Evolutionary conservation across 805 yeast genomes (phyloP).

Genomic region (Saturnispora quitensis): DNA sequence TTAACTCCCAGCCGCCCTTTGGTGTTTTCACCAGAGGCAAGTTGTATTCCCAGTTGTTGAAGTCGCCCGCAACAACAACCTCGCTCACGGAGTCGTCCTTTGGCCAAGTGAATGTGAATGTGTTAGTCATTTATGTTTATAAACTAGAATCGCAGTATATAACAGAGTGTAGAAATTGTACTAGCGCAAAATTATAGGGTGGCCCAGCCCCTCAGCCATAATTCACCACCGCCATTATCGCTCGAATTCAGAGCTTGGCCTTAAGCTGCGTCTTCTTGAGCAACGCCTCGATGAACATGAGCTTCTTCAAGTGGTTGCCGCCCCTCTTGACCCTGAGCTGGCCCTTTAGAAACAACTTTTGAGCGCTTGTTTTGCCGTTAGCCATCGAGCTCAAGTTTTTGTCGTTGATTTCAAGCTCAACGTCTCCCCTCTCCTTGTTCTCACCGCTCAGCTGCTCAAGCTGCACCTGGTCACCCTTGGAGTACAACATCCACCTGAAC

Average conservation of each 20-base stretch:
- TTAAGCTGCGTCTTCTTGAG: slow-evolving; percentile 34
- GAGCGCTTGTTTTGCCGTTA: slow-evolving; percentile 74
- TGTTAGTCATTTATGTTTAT: not conserved
- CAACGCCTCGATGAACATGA: slow-evolving; percentile 63
- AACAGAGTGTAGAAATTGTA: not conserved
- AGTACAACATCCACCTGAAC: not conserved
- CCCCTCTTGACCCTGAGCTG: slow-evolving; percentile 82
- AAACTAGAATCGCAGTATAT: not conserved
- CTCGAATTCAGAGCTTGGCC: slow-evolving; percentile 29
- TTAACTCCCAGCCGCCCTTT: slow-evolving; percentile 27
- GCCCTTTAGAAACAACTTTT: slow-evolving; percentile 75
- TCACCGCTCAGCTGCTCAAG: not conserved
- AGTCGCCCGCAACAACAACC: slow-evolving; percentile 53
- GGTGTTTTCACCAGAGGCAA: slow-evolving; percentile 37
- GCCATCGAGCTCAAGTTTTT: slow-evolving; percentile 63
- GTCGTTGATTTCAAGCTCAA: slow-evolving; percentile 31
- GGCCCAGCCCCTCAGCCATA: not conserved
- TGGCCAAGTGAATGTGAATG: not conserved
- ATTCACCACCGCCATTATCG: not conserved
- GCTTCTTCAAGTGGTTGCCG: slow-evolving; percentile 57
- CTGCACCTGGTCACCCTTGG: not conserved
- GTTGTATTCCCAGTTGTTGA: slow-evolving; percentile 48
- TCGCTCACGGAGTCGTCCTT: slow-evolving; percentile 6
- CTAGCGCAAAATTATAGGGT: not conserved
- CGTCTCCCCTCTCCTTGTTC: not conserved